Percentiles rank a stretch among this genome's conserved stretches.
phyloP scores from a whole-genome alignment of 1,284 basidiomycete genomes.

The Cutaneotrichosporon cavernicola region DNA sequence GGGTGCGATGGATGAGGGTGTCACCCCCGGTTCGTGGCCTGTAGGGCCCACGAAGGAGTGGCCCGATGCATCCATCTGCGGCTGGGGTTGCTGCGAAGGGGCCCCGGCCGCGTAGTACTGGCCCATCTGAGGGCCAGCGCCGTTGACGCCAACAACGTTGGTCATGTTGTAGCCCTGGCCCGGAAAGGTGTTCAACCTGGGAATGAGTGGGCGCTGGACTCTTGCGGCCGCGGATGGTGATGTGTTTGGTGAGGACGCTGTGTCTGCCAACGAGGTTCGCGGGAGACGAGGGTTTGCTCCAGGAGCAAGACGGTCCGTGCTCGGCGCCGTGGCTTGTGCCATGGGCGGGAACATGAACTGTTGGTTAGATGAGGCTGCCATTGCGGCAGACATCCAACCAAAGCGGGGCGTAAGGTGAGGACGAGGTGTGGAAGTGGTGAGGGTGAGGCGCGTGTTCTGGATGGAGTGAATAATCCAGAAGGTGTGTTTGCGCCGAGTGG shows the following conservation, averaged over 20 bases:
- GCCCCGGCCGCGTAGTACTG: neutral
- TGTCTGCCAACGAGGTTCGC: constrained; percentile 1
- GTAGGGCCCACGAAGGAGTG: neutral
- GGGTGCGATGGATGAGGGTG: constrained; percentile 5
- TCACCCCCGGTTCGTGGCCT: constrained; percentile 4
- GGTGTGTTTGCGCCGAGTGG: neutral
- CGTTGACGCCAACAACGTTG: constrained; percentile 1
- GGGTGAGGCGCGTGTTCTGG: neutral
- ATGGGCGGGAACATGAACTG: constrained; percentile 4
- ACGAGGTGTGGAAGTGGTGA: neutral
- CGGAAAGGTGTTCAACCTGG: constrained; percentile 3
- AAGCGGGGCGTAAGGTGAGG: neutral
- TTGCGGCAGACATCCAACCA: constrained; percentile 4
- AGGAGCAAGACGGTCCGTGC: neutral
- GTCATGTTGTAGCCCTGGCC: constrained; percentile 2
- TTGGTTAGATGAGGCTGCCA: constrained; percentile 6
- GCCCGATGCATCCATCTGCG: neutral
- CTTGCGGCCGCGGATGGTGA: neutral
- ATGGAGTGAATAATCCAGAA: neutral
- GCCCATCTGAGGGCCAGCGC: constrained; percentile 1
- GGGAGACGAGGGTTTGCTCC: neutral
- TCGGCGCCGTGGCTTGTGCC: neutral
- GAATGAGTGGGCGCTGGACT: neutral
- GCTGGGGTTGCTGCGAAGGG: neutral
- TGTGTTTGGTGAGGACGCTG: neutral